phyloP scores from a whole-genome alignment of 2,329 filamentous ascomycete species.

The Botrytis paeoniae region DNA sequence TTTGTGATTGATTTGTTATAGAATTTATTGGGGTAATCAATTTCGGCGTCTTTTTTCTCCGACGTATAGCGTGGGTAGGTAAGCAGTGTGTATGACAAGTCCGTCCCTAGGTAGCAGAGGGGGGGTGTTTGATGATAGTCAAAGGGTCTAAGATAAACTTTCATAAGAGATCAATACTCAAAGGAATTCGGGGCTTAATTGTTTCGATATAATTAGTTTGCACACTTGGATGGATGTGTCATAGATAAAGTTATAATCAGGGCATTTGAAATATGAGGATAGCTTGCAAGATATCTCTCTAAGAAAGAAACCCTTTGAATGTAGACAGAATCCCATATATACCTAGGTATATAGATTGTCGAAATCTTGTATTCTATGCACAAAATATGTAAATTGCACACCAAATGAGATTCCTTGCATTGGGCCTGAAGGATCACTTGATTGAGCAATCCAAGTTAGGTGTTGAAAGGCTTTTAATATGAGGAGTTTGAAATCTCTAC shows the following conservation, averaged over 20 bases:
- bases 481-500: not conserved
- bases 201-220: not conserved
- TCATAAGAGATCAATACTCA: not conserved
- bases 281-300: not conserved
- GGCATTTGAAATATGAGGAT: not conserved
- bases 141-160: not conserved
- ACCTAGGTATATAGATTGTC: not conserved
- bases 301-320: not conserved
- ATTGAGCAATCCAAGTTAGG: not conserved
- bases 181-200: no score
- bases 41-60: slow-evolving; percentile 35
- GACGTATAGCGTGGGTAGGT: slow-evolving; percentile 11
- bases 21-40: no score
- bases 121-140: not conserved
- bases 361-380: not conserved
- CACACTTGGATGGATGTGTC: not conserved
- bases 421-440: not conserved
- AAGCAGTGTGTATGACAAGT: not conserved
- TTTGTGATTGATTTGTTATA: not conserved
- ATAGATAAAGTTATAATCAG: not conserved
- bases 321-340: not conserved
- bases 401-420: not conserved
- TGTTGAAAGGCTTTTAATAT: not conserved
- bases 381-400: not conserved
- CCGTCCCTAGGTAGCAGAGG: not conserved